Base-by-base conservation (phyloP, 164 flowering plant species). In the Stephania yunnanensis region DNA sequence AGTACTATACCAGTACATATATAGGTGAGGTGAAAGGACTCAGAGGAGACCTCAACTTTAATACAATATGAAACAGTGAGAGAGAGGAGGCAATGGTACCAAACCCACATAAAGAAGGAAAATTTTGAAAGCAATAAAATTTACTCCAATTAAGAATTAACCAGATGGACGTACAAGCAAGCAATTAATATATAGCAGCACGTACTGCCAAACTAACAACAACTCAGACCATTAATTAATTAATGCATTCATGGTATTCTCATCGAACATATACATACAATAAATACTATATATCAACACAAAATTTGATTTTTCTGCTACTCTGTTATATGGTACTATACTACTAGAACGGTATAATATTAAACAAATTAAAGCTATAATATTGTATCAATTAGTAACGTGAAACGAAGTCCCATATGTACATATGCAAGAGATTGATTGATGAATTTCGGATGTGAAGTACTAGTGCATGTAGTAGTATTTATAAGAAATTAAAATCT, bases 381-480 rank as follows among this genome's bases (percentile, higher is more conserved):
- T 7, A 12, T 70, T 15, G 52, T 69, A 19, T 61, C 75, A 10
- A 58, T 25, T 25, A 25, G 25, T 25, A 25, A 58, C 64, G 1
- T 25, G 25, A 25, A 72, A 22, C 44, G 44, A 63, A 71, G 63
- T 74, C 53, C 48, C 45, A 71, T 25, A 25, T 74, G 74, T 74
- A 74, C 74, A 74, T 73, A 55, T 74, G 74, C 71, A 69, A 50
- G 71, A 36, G 42, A 58, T 53, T 73, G 73, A 48, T 71, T 71
- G 73, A 71, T 69, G 42, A 36, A 4, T 36, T 2, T 36, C 4
- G 42, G 42, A 36, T 36, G 42, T 36, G 42, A 36, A 36, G 42
- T 25, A 25, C 25, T 25, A 25, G 25, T 36, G 42, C 42, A 36
- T 36, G 42, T 36, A 36, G 42, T 4, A 36, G 25, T 25, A 25